Evolutionary conservation across 441 rosid genomes (phyloP), one percentile per base, ranked within the genome.

Genomic region (Pelargonium australe): DNA sequence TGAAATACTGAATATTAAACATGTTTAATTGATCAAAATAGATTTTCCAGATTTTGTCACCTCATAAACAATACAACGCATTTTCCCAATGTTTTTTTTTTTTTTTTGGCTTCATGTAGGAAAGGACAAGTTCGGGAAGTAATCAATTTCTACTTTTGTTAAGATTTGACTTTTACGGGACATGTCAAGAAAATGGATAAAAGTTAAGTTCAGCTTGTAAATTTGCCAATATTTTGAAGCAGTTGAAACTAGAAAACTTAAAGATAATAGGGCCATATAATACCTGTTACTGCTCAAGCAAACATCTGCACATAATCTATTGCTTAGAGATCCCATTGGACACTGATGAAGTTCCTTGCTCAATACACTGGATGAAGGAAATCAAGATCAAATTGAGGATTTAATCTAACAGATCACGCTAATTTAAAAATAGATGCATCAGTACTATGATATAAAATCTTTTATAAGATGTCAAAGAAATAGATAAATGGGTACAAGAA

Each of bases 341-440:
- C 40, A 20, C 81, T 1, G 81, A 72, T 11, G 89, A 78, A 70
- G 83, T 81, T 55, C 88, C 89, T 77, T 84, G 85, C 80, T 89
- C 96, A 67, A 89, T 89, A 72, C 92, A 72, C 96, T 86, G 82
- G 63, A 79, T 14, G 64, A 61, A 43, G 62, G 70, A 55, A 75
- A 28, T 9, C 68, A 63, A 70, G 23, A 64, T 58, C 40, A 58
- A 44, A 41, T 3, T 74, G 14, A 71, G n/a, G 16, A 72, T 67
- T 64, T 43, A 73, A 65, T 9, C 13, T 1, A 37, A 41, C 69
- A 72, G 64, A 17, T 64, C 28, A 65, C 62, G 47, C 67, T 45
- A 66, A 63, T 63, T 28, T 16, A 41, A 45, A 51, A 45, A 20
- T 12, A 69, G 67, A 49, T 64, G 53, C 16, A 51, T 23, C 55